Conservation (phyloP, 176 grass and related monocot species). For the Oryza meridionalis region DNA sequence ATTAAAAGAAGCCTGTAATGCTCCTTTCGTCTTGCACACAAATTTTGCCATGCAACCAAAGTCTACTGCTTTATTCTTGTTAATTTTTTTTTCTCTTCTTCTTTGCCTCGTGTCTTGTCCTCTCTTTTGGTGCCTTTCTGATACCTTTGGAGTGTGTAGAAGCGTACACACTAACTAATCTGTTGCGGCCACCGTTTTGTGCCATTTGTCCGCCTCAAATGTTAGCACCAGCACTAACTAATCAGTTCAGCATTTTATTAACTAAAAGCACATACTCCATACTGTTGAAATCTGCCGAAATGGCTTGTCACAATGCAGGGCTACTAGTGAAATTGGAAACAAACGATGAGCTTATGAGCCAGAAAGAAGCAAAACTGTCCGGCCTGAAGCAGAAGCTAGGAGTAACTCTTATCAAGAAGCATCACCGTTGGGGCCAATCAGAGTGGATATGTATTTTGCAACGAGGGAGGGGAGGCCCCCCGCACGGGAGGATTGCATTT, state of each 20-base stretch:
- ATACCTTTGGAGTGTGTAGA: conserved; percentile 1
- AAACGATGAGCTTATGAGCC: not conserved
- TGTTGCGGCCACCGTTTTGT: not conserved
- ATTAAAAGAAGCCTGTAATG: not conserved
- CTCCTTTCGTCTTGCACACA: not conserved
- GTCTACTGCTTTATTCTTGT: conserved; percentile 15
- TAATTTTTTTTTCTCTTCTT: not conserved
- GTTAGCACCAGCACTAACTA: not conserved
- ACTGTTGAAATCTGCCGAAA: not conserved
- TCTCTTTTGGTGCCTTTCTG: conserved; percentile 16
- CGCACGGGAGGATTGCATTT: not conserved
- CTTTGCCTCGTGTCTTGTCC: not conserved
- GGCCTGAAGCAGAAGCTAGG: not conserved
- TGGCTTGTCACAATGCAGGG: not conserved
- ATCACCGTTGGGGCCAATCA: not conserved
- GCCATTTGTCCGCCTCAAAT: not conserved
- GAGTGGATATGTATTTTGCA: not conserved
- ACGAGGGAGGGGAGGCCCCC: not conserved
- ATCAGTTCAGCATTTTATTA: not conserved
- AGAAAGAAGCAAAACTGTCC: not conserved
- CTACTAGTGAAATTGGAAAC: not conserved
- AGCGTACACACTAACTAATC: conserved; percentile 7
- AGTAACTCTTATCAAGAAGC: not conserved
- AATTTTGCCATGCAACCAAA: conserved; percentile 30
- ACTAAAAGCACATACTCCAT: not conserved